Conservation (phyloP, 768 basidiomycete species). For the Rhizopogon vulgaris region DNA sequence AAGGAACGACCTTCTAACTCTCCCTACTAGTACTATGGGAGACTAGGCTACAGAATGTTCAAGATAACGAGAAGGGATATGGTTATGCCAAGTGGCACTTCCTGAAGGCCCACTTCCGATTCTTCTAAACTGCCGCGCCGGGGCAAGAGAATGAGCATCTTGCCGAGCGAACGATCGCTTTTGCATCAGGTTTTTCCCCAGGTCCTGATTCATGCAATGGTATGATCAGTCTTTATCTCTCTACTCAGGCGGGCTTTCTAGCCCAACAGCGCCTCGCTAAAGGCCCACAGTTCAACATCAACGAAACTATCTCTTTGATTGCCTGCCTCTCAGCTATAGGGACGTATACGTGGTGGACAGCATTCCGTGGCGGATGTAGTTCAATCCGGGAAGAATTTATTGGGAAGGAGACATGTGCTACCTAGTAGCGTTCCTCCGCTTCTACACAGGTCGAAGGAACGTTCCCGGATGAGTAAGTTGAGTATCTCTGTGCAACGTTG, state of each 20-base stretch:
- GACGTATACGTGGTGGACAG: conserved; percentile 86
- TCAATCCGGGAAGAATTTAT: conserved; percentile 83
- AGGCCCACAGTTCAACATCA: conserved; percentile 80
- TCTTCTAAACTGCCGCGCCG: neutral
- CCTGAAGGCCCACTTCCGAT: no score
- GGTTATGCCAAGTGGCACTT: no score
- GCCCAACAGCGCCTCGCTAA: conserved; percentile 94
- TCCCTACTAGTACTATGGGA: no score
- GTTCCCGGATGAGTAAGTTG: conserved; percentile 72
- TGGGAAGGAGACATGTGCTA: conserved; percentile 87
- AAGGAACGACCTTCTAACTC: no score
- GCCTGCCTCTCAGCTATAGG: conserved; percentile 90
- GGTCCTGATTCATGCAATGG: neutral
- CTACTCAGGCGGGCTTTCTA: conserved; percentile 66
- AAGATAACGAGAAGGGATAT: no score
- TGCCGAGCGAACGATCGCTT: conserved; percentile 68
- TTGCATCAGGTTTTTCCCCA: conserved; percentile 52
- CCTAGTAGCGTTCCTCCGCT: conserved; percentile 69
- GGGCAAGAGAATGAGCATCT: conserved; percentile 49
- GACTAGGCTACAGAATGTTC: no score
- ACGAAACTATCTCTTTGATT: conserved; percentile 87
- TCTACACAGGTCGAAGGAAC: conserved; percentile 93
- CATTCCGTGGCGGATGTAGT: conserved; percentile 87
- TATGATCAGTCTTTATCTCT: neutral
- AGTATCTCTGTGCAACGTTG: neutral